Base-by-base conservation (phyloP, 2,329 filamentous ascomycete genomes). In the Exophiala spinifera region DNA sequence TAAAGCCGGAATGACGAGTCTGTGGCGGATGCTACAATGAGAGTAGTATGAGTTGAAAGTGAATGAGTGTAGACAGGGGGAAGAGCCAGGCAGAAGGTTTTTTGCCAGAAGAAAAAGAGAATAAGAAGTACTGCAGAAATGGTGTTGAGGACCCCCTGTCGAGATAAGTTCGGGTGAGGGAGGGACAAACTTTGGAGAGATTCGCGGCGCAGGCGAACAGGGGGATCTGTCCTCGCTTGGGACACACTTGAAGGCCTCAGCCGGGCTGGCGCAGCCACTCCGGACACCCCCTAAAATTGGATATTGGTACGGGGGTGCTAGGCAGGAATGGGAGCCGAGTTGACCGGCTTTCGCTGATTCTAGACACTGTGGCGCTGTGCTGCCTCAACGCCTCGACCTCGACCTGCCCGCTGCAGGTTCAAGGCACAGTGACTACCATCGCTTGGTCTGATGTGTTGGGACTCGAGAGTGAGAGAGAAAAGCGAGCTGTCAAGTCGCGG, bases 361-460 rank as follows among this genome's bases (percentile, higher is more conserved):
- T 15, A 23, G 17, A 44, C 20, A 17, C 45, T 15, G 46, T 28
- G 13, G 37, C 51, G 20, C n/a, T 36, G 15, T 17, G 20, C 19
- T 34, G 28, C 44, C 34, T 42, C 43, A 31, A 31, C 28, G 11
- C 28, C 28, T 31, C 28, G 11, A 36, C 49, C 51, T 48, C 33
- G 48, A 56, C 58, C 58, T 57, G 56, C 54, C 54, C 49, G 19
- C 61, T 46, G 56, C 61, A 60, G 61, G 56, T 51, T 61, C 61
- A 63, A 60, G 52, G 54, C 44, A 47, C 25, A 34, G 42, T 47
- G 23, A 56, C 47, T 49, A 55, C 52, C 61, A 59, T 63, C 52
- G 50, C 50, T 45, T 45, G 42, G 39, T 48, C 31, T 40, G 33
- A 48, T 25, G 20, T 36, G 39, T 45, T 33, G 53, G 49, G 39